A percentile compares a stretch with the other conserved stretches of the same genome.
Conservation (phyloP, 352 stramenopile genomes). For the Globisporangium nagaii region DNA sequence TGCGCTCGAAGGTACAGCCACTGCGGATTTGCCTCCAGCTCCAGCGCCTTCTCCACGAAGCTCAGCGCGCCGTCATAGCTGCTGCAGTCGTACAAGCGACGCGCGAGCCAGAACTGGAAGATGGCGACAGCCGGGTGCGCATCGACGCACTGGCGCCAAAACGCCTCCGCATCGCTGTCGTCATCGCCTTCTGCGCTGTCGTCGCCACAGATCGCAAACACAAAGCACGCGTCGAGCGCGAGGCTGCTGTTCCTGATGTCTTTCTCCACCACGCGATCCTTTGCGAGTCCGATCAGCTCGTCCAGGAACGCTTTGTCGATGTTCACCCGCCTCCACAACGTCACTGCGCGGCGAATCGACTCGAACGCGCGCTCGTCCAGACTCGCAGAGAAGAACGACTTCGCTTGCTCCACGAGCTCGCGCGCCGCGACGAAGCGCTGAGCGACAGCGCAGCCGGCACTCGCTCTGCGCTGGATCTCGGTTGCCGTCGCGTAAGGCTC, state of each 20-base stretch:
- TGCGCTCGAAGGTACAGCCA: constrained; percentile 5
- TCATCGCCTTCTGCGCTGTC: background rate
- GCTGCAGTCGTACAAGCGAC: background rate
- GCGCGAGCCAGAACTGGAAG: constrained; percentile 5
- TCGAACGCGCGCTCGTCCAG: background rate
- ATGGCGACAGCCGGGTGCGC: background rate
- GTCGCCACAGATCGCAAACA: background rate
- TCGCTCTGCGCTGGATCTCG: background rate
- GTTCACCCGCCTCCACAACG: background rate
- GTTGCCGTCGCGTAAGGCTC: background rate
- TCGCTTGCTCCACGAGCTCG: constrained; percentile 2
- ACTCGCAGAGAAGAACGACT: background rate
- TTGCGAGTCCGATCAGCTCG: background rate
- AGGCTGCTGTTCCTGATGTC: background rate
- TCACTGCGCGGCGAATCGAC: background rate
- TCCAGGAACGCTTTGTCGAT: background rate
- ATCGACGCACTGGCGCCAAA: constrained; percentile 5
- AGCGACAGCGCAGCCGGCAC: background rate
- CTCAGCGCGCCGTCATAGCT: background rate
- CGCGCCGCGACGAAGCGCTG: background rate
- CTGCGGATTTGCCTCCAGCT: constrained; percentile 2
- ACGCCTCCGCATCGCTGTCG: background rate
- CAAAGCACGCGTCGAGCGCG: background rate
- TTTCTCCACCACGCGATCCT: background rate
- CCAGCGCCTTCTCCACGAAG: background rate